Evolutionary conservation across 306 rosid genomes (phyloP), one percentile per base, ranked within the genome.

Genomic region (Cucurbita moschata): DNA sequence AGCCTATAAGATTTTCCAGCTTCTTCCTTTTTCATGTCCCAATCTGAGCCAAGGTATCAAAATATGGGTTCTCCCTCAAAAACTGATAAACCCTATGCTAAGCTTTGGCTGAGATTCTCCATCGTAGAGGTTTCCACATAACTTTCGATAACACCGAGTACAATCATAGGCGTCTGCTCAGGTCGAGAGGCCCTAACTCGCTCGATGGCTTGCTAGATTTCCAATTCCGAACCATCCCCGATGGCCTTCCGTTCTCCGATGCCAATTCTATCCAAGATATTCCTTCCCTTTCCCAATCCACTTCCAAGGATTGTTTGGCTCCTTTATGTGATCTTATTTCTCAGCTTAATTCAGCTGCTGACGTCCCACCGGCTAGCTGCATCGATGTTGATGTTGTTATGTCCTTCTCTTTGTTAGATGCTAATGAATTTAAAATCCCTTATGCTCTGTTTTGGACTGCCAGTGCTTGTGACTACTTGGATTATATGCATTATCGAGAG

Each of bases 391-490:
- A 89, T 26, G 87, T 83, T 10, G 9, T 0, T 44, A 77, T 81
- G 90, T 75, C 59, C 11, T 89, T 89, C 73, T 81, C 90, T 21
- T 8, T 80, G 0, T 79, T 69, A 0, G 90, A 84, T 19, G 90
- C 90, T 0, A 10, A 67, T 0, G 84, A 87, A 14, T 73, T 87
- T 30, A 81, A 78, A 0, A 72, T 87, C 2, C 90, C 88, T 0
- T 80, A 69, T 5, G 90, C 83, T 8, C 40, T 83, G 0, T 81
- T 87, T 16, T 85, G 86, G 87, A 84, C 92, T 0, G 26, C 81
- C 0, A 85, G 88, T 42, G 83, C 90, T 3, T 89, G 92, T 77
- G 89, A 88, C 1, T 82, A 82, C 67, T 51, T 82, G 76, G 83
- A 81, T 8, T 89, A 77, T 12, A 12, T 68, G 0, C 83, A 82